These are phyloP conservation scores for Triticum urartu DNA, from an alignment of 176 grass and related monocot species.

Conservation along the genomic window DNA sequence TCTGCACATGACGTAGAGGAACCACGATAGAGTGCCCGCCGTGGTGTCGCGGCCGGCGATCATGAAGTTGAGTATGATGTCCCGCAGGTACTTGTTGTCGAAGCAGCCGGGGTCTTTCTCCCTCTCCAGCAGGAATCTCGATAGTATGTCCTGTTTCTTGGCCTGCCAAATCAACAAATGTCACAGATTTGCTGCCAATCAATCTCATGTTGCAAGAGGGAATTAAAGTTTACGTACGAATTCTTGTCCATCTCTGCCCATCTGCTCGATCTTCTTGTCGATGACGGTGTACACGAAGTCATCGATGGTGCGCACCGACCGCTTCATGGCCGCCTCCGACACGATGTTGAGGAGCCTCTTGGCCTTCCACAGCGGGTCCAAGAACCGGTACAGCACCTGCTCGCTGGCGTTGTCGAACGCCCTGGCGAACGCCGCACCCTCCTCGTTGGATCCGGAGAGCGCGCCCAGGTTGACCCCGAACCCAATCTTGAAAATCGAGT, in stretches of 20 bases:
- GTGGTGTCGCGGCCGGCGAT: too few relatives aligned
- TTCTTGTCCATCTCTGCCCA: constrained; percentile 27
- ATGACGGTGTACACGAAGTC: constrained; percentile 58
- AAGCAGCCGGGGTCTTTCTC: background rate
- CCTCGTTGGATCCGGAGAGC: constrained; percentile 15
- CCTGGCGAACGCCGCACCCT: constrained; percentile 43
- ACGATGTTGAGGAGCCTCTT: constrained; percentile 57
- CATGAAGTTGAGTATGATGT: too few relatives aligned
- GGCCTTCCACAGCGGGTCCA: constrained; percentile 65
- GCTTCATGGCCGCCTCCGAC: constrained; percentile 64
- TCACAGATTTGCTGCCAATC: too few relatives aligned
- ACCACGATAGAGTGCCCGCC: too few relatives aligned
- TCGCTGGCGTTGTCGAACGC: constrained; percentile 66
- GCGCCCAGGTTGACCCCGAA: constrained; percentile 55
- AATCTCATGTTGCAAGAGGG: too few relatives aligned
- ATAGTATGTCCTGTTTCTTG: too few relatives aligned
- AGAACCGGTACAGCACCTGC: constrained; percentile 43
- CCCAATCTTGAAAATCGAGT: constrained; percentile 67
- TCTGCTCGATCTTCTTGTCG: constrained; percentile 43
- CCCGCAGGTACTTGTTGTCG: background rate
- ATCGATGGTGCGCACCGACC: constrained; percentile 48
- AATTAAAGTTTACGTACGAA: constrained; percentile 3
- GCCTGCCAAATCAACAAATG: too few relatives aligned
- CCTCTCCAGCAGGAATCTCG: too few relatives aligned
- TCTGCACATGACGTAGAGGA: too few relatives aligned